Base-by-base conservation (phyloP, 352 stramenopile species). In the Aphanomyces invadans region DNA sequence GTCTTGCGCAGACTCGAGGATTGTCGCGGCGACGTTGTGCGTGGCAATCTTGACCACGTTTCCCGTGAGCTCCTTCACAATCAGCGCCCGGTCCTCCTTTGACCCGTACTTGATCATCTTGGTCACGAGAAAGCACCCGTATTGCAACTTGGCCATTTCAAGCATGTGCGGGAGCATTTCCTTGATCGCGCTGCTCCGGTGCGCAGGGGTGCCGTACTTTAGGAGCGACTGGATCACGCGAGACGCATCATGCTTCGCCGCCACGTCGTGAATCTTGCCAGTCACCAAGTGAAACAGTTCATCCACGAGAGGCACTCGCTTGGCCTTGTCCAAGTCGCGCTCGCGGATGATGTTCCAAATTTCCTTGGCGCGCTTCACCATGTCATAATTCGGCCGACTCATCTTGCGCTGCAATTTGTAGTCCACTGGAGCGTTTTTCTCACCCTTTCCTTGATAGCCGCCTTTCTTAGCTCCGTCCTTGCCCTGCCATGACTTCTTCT, bases 21-120 rank as follows among this genome's bases (percentile, higher is more conserved):
- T 90, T 51, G 95, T 88, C 52, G 94, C 88, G 17, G 86, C 95
- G 51, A 98, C 95, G 69, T 97, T 95, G 78, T 99, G 95, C 56
- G 97, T 97, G 31, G 81, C 92, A 21, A 98, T 72, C 66, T 95
- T 87, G 38, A 93, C 85, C 29, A 97, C 91, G 62, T 98, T 78
- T 49, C 93, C 95, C 32, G 92, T 97, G 51, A 98, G 79, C 71
- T 91, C 87, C 87, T 97, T 95, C 61, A 92, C 76, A 57, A 94
- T 83, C 15, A 73, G 69, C 25, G 77, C 80, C 38, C 89, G 87
- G 66, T 96, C 80, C 46, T 91, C 75, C 29, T 81, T 81, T 55
- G 74, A 78, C 69, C 90, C 92, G 76, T 98, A 98, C 71, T 97
- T 92, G 76, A 98, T 96, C 73, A 98, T 92, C 73, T 98, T 98